Evolutionary conservation across 2,329 filamentous ascomycete species (phyloP).

Genomic region (Monilinia aucupariae): DNA sequence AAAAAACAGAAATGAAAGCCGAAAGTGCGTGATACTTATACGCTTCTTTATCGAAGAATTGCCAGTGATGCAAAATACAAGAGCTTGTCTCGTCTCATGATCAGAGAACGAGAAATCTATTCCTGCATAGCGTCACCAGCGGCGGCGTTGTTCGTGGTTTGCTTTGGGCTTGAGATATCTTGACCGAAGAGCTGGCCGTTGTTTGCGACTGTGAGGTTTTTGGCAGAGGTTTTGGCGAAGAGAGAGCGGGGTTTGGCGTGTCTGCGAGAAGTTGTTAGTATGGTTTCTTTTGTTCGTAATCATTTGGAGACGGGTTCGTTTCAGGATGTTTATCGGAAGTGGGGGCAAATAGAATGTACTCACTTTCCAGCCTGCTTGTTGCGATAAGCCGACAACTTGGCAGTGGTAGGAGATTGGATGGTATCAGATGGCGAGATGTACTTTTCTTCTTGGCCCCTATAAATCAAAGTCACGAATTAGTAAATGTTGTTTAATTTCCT

Average conservation of each 20-base stretch:
- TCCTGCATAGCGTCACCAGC: constrained; percentile 11
- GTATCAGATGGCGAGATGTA: constrained; percentile 83
- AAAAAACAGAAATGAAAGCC: neutral
- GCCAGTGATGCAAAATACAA: neutral
- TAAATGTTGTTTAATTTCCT: neutral
- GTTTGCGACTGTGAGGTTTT: constrained; percentile 45
- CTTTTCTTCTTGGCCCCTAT: constrained; percentile 27
- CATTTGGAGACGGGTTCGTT: neutral
- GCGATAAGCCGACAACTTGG: constrained; percentile 75
- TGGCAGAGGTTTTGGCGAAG: constrained; percentile 60
- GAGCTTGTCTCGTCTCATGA: neutral
- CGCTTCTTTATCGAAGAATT: constrained; percentile 3
- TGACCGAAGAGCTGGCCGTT: constrained; percentile 27
- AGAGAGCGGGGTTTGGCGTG: constrained; percentile 64
- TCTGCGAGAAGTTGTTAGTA: constrained; percentile 30
- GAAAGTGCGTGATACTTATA: constrained; percentile 15
- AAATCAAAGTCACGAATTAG: neutral
- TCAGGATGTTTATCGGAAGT: neutral
- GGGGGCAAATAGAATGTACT: constrained; percentile 41
- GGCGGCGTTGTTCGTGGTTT: neutral
- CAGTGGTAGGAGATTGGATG: constrained; percentile 81
- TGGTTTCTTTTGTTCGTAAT: neutral
- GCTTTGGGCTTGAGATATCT: constrained; percentile 9
- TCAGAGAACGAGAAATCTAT: constrained; percentile 2
- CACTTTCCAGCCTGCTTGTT: constrained; percentile 72